Percentiles rank a stretch among this genome's conserved stretches.
phyloP scores from a whole-genome alignment of 2,329 filamentous ascomycete genomes.

The Alternaria sp. region DNA sequence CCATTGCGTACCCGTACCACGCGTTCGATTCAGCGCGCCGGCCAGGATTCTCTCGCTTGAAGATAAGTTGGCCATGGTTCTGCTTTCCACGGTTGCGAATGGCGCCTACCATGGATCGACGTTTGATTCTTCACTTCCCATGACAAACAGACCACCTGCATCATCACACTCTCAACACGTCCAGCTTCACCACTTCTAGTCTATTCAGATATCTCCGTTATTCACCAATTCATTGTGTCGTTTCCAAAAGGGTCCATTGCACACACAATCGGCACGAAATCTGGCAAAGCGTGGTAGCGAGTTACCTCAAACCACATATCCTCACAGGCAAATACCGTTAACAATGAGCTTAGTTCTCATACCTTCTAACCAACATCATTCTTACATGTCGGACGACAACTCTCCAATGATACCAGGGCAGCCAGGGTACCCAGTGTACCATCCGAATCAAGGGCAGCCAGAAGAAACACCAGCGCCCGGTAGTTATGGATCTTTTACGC shows the following conservation, averaged over 20 bases:
- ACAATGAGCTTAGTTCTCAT: background rate
- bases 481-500: background rate
- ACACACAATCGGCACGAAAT: background rate
- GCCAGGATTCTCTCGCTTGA: background rate
- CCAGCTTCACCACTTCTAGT: background rate
- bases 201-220: background rate
- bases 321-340: background rate
- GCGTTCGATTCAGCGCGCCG: background rate
- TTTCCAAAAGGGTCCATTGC: background rate
- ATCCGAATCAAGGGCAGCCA: background rate
- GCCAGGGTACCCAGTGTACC: background rate
- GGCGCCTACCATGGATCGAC: conserved; percentile 2
- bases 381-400: background rate
- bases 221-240: background rate
- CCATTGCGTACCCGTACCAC: conserved; percentile 1
- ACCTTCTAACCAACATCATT: background rate
- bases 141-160: background rate
- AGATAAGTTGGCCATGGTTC: background rate
- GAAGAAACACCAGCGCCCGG: background rate
- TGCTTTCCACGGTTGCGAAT: conserved; percentile 1
- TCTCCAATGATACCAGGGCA: background rate
- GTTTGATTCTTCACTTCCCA: background rate
- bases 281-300: background rate
- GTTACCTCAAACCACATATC: background rate
- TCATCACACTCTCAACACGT: background rate